phyloP scores from a whole-genome alignment of 805 yeast genomes.

The Tetrapisispora pingtungensis region DNA sequence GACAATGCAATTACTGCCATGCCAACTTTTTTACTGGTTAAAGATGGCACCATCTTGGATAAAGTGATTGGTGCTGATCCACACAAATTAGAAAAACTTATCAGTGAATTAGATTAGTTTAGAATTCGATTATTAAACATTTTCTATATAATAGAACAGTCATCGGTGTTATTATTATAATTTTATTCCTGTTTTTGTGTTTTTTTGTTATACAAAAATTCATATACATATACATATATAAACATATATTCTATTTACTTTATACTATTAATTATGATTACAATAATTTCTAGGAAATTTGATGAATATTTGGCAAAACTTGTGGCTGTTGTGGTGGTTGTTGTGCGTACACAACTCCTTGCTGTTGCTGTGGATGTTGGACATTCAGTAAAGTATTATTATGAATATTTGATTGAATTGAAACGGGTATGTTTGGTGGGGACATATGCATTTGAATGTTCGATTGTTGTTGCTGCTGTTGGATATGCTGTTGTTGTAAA shows the following conservation, averaged over 20 bases:
- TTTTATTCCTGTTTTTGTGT: too few species aligned
- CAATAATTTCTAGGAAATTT: background rate
- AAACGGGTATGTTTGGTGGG: constrained; percentile 17
- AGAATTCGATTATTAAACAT: too few species aligned
- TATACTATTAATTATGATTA: background rate
- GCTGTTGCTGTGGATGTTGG: constrained; percentile 14
- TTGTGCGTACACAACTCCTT: background rate
- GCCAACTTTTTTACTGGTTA: constrained; percentile 63
- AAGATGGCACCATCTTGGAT: constrained; percentile 47
- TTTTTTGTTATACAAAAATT: too few species aligned
- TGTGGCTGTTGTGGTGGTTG: constrained; percentile 4
- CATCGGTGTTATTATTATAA: too few species aligned
- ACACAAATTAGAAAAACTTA: constrained; percentile 26
- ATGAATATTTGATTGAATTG: background rate
- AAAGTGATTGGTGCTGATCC: constrained; percentile 56
- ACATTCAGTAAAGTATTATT: constrained; percentile 7
- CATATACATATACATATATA: too few species aligned
- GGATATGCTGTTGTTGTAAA: background rate
- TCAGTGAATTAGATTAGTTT: constrained; percentile 14
- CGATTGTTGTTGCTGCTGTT: constrained; percentile 7
- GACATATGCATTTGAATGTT: constrained; percentile 7
- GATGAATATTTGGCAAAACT: background rate
- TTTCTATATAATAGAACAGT: too few species aligned
- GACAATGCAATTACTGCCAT: constrained; percentile 51
- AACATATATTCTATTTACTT: too few species aligned